These are phyloP conservation scores for Herpetospermum pedunculosum DNA, from an alignment of 306 rosid species.

Conservation along the genomic window DNA sequence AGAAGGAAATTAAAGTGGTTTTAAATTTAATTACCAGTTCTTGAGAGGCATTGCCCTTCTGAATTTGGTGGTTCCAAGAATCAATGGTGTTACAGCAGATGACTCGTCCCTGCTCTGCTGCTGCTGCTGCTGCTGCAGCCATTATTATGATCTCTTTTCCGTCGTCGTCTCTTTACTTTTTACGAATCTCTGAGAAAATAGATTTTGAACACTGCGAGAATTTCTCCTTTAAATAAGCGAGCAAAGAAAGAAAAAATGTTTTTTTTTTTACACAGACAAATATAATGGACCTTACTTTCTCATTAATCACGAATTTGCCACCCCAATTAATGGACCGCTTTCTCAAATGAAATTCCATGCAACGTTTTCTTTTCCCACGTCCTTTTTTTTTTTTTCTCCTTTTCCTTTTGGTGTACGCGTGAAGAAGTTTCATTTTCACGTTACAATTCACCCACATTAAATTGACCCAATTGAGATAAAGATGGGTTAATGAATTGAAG, in stretches of 20 bases:
- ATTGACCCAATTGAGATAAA: too few relatives aligned
- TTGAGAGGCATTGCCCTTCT: conserved; percentile 39
- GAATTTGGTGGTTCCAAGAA: conserved; percentile 38
- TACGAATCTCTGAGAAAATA: neutral
- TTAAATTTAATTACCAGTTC: conserved; percentile 19
- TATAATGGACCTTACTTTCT: neutral
- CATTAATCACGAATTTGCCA: conserved; percentile 33
- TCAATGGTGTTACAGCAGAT: conserved; percentile 41
- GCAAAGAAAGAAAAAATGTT: neutral
- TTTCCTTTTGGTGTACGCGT: neutral
- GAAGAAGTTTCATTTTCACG: neutral
- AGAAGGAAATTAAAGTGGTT: neutral
- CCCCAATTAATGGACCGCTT: neutral
- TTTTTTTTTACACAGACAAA: neutral
- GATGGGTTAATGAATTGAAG: too few relatives aligned
- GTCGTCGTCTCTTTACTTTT: neutral
- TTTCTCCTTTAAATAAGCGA: conserved; percentile 15
- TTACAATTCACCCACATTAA: too few relatives aligned
- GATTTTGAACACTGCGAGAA: neutral
- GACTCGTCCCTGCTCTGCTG: conserved; percentile 56
- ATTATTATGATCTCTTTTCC: conserved; percentile 14
- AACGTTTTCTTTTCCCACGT: neutral
- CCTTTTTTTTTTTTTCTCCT: neutral
- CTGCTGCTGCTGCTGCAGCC: conserved; percentile 19
- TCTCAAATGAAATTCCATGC: conserved; percentile 6